These are phyloP conservation scores for Sambucus nigra DNA, from an alignment of 129 eudicot genomes.

Conservation along the genomic window DNA sequence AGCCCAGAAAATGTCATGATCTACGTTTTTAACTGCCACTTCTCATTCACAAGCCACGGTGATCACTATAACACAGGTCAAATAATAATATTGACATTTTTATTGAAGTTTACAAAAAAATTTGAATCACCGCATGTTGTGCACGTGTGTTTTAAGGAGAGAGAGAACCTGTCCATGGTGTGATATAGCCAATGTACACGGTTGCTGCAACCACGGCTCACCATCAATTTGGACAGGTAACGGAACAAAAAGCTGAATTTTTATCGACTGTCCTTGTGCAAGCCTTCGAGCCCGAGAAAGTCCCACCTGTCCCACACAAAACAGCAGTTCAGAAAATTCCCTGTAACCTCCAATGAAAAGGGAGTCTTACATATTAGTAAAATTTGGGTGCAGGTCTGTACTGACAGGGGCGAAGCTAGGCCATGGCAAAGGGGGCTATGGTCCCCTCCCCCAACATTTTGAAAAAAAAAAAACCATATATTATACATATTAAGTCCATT, in stretches of 20 bases:
- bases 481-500: too few relatives aligned
- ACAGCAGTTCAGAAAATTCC: constrained; percentile 1
- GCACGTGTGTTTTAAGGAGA: background rate
- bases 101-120: too few relatives aligned
- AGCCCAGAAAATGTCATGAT: too few relatives aligned
- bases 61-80: too few relatives aligned
- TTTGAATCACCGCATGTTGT: too few relatives aligned
- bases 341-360: background rate
- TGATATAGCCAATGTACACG: constrained; percentile 80
- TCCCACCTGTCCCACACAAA: constrained; percentile 54
- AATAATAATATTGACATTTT: too few relatives aligned
- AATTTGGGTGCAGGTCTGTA: background rate
- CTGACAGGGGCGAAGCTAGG: too few relatives aligned
- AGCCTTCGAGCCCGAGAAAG: constrained; percentile 91
- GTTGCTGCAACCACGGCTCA: constrained; percentile 93
- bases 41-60: too few relatives aligned
- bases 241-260: constrained; percentile 81
- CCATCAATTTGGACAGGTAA: constrained; percentile 98
- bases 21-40: too few relatives aligned
- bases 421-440: too few relatives aligned
- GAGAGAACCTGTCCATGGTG: constrained; percentile 92
- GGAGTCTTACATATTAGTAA: background rate
- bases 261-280: constrained; percentile 82
- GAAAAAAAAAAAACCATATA: too few relatives aligned
- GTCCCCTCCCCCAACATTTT: too few relatives aligned